These are phyloP conservation scores for Pythium folliculosum DNA, from an alignment of 352 stramenopile genomes.

Conservation along the genomic window DNA sequence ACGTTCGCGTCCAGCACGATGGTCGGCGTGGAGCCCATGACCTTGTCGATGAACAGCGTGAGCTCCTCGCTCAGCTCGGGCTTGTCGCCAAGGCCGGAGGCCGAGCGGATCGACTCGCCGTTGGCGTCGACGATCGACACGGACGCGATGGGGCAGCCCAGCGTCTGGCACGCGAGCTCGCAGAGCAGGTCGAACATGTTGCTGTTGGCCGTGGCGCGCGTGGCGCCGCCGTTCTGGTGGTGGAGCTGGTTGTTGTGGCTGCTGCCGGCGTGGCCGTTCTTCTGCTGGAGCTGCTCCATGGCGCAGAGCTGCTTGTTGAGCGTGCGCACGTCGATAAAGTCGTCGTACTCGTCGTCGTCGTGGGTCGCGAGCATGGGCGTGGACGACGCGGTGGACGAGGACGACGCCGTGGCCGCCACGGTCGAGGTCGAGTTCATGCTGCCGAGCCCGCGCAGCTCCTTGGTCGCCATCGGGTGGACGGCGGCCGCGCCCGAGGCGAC, in stretches of 20 bases:
- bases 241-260: too few species aligned
- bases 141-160: constrained; percentile 76
- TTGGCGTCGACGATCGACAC: constrained; percentile 66
- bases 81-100: constrained; percentile 50
- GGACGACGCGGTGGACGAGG: constrained; percentile 33
- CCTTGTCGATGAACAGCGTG: constrained; percentile 65
- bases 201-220: constrained; percentile 33
- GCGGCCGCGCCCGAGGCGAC: not conserved
- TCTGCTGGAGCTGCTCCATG: constrained; percentile 59
- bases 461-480: constrained; percentile 20
- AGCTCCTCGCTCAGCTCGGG: constrained; percentile 58
- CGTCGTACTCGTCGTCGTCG: constrained; percentile 54
- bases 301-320: constrained; percentile 57
- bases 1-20: constrained; percentile 75
- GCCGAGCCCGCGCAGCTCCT: constrained; percentile 25
- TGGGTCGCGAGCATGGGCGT: constrained; percentile 34
- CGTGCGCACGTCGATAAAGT: constrained; percentile 59
- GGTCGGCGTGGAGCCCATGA: constrained; percentile 76
- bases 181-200: constrained; percentile 85
- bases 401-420: constrained; percentile 20
- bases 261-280: constrained; percentile 4
- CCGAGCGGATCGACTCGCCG: constrained; percentile 52
- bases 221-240: constrained; percentile 15
- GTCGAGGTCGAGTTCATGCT: constrained; percentile 4
- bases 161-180: constrained; percentile 79